Percentiles rank a stretch among this genome's conserved stretches.
Evolutionary conservation across 192 early-diverging fungal species (phyloP).

Genomic region (Umbelopsis vinacea): DNA sequence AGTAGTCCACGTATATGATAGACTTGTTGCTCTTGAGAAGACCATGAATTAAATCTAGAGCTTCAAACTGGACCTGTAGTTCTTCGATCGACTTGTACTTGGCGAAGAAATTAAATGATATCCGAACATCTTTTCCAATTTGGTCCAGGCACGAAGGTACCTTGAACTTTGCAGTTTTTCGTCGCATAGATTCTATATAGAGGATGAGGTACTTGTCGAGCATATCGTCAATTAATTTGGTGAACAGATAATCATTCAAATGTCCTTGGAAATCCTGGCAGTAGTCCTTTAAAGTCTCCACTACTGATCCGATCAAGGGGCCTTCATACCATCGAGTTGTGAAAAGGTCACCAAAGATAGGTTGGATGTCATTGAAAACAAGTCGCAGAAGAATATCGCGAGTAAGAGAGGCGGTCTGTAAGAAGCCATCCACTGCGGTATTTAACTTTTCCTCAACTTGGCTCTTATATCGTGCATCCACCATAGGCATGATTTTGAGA

Average conservation of each 20-base stretch:
- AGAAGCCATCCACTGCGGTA: constrained; percentile 85
- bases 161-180: constrained; percentile 78
- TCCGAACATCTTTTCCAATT: constrained; percentile 76
- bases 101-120: constrained; percentile 79
- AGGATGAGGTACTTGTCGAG: constrained; percentile 83
- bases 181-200: constrained; percentile 84
- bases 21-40: constrained; percentile 82
- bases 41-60: constrained; percentile 78
- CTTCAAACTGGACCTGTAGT: constrained; percentile 81
- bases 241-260: constrained; percentile 89
- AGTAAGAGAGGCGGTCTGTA: constrained; percentile 81
- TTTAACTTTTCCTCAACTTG: constrained; percentile 69
- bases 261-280: constrained; percentile 83
- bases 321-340: constrained; percentile 91
- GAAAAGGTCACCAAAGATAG: constrained; percentile 76
- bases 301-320: constrained; percentile 82
- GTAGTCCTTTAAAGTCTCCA: constrained; percentile 97
- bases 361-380: constrained; percentile 79
- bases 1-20: constrained; percentile 92
- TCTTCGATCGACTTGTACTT: constrained; percentile 72
- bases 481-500: constrained; percentile 56
- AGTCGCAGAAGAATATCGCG: constrained; percentile 82
- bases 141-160: constrained; percentile 68
- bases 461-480: constrained; percentile 63
- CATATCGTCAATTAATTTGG: constrained; percentile 84